These are phyloP conservation scores for Russula sp. DNA, from an alignment of 768 basidiomycete species.

Conservation along the genomic window DNA sequence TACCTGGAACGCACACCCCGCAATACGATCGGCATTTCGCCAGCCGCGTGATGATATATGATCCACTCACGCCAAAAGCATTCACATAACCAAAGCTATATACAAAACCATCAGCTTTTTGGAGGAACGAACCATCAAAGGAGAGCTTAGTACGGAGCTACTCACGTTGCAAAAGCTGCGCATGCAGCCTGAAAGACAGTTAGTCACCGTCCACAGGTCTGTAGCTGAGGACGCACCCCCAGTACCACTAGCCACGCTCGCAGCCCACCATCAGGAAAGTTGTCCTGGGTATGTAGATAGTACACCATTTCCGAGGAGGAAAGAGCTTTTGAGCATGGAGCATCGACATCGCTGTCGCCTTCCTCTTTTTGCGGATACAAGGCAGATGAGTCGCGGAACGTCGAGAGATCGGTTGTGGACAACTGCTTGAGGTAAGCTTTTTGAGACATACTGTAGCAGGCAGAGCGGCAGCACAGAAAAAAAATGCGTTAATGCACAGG, in stretches of 20 bases:
- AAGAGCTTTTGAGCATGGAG: neutral
- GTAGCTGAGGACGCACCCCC: slow-evolving; percentile 29
- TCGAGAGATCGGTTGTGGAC: neutral
- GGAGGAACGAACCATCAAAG: neutral
- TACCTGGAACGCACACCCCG: slow-evolving; percentile 34
- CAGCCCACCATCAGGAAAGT: slow-evolving; percentile 39
- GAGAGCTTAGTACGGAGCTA: neutral
- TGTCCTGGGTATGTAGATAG: slow-evolving; percentile 5
- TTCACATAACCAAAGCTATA: slow-evolving; percentile 61
- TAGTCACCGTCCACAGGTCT: neutral
- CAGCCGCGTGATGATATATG: neutral
- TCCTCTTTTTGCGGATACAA: neutral
- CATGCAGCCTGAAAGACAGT: slow-evolving; percentile 20
- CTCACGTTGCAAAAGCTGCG: slow-evolving; percentile 40
- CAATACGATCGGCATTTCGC: neutral
- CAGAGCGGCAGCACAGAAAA: neutral
- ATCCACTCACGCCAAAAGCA: slow-evolving; percentile 59
- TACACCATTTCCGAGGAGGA: neutral
- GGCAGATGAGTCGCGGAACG: neutral
- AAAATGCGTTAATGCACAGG: no score
- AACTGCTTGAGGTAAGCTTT: neutral
- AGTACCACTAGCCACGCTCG: slow-evolving; percentile 37
- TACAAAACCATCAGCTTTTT: neutral
- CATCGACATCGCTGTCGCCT: neutral
- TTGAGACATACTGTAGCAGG: neutral